Base-by-base conservation (phyloP, 495 filamentous ascomycete species). In the Physcia stellaris region DNA sequence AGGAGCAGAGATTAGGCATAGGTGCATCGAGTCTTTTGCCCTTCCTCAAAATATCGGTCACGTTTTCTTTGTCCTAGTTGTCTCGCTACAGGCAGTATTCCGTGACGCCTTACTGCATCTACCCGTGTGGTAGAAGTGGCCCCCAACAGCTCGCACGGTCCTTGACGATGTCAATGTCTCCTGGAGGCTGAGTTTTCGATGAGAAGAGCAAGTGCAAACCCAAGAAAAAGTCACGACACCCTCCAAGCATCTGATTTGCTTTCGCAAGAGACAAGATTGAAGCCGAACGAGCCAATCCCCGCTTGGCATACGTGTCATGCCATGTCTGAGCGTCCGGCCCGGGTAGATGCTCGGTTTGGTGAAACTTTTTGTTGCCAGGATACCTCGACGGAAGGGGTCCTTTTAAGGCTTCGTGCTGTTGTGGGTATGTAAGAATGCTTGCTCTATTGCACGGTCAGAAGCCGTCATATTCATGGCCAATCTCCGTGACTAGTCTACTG, bases 1-100 rank as follows among this genome's bases (percentile, higher is more conserved):
- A n/a, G n/a, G n/a, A n/a, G n/a, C n/a, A n/a, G n/a, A 28, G 26
- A 35, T 52, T 35, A 40, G 46, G 46, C 43, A 52, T 32, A 44
- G 32, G 40, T 45, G 46, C 49, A 45, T 52, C 49, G 40, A 52
- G 38, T 49, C 28, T 45, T 36, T 30, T 34, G 21, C 23, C 16
- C n/a, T 28, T 27, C 17, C 24, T 30, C 31, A 28, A 33, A 16
- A 13, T 22, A 37, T 12, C 3, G 32, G 35, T 39, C 39, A 41
- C 24, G 39, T 21, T 35, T 42, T 43, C 48, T 52, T 47, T 47
- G 43, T 52, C 24, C 43, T 17, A 20, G 27, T 31, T 36, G 46
- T 49, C 24, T 40, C 46, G 43, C 27, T 24, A 34, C 24, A 32
- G 23, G 49, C 36, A 31, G 18, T 20, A 28, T 46, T 37, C 49